A percentile compares a stretch with the other conserved stretches of the same genome.
Evolutionary conservation across 2,329 filamentous ascomycete genomes (phyloP).

Genomic region (Pestalotiopsis sp.): DNA sequence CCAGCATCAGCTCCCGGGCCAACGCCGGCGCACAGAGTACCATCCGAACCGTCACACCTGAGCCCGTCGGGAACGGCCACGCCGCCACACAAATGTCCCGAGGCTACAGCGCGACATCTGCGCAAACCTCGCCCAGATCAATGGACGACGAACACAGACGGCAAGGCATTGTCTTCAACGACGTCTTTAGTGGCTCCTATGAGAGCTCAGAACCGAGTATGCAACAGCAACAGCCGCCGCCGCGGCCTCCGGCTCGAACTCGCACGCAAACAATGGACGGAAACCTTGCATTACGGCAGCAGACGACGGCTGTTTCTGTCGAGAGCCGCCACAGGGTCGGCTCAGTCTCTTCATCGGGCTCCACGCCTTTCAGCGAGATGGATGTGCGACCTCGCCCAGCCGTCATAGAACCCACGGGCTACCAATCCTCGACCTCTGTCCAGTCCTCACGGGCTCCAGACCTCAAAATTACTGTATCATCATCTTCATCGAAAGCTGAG

Average conservation of each 20-base stretch:
- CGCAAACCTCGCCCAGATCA: conserved; percentile 50
- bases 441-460: conserved; percentile 35
- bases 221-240: conserved; percentile 27
- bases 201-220: conserved; percentile 48
- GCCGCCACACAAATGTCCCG: conserved; percentile 27
- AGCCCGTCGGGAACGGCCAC: conserved; percentile 43
- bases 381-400: conserved; percentile 41
- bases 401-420: conserved; percentile 44
- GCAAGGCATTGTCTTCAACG: conserved; percentile 64
- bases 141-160: conserved; percentile 49
- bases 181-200: conserved; percentile 52
- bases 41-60: conserved; percentile 69
- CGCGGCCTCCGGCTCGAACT: conserved; percentile 44
- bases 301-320: conserved; percentile 34
- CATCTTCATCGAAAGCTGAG: conserved; percentile 35
- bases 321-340: conserved; percentile 67
- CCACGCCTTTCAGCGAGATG: conserved; percentile 51
- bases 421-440: conserved; percentile 40
- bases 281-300: conserved; percentile 45
- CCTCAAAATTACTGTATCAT: conserved; percentile 33
- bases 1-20: conserved; percentile 26
- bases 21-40: conserved; percentile 38
- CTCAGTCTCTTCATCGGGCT: conserved; percentile 67
- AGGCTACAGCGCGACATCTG: conserved; percentile 36
- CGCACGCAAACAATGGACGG: conserved; percentile 62